These are phyloP conservation scores for Meyerozyma guilliermondii DNA, from an alignment of 1,139 yeast species.

Conservation along the genomic window DNA sequence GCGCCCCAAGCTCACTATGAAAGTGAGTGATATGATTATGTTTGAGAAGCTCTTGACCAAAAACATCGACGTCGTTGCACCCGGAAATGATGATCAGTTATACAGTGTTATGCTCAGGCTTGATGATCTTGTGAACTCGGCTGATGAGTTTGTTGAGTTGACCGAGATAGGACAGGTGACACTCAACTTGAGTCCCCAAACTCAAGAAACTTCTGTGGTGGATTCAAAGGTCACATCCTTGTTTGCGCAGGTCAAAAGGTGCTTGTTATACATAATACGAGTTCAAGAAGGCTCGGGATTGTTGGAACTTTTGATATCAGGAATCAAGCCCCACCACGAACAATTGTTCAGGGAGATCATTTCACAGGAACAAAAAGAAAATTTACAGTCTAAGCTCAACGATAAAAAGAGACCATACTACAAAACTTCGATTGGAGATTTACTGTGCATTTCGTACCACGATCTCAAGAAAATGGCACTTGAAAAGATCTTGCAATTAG, in stretches of 20 bases:
- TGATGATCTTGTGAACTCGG: conserved; percentile 30
- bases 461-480: conserved; percentile 74
- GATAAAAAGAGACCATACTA: conserved; percentile 33
- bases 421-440: conserved; percentile 46
- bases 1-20: conserved; percentile 60
- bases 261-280: conserved; percentile 71
- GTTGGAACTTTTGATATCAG: conserved; percentile 68
- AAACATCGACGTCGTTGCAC: conserved; percentile 47
- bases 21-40: conserved; percentile 59
- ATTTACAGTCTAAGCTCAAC: conserved; percentile 13
- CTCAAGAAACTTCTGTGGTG: conserved; percentile 39
- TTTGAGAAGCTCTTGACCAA: conserved; percentile 55
- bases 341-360: conserved; percentile 53
- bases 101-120: conserved; percentile 35
- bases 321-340: conserved; percentile 68
- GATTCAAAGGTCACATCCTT: conserved; percentile 49
- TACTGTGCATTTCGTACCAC: conserved; percentile 57
- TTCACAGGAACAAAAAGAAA: conserved; percentile 38
- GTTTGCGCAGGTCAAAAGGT: conserved; percentile 76
- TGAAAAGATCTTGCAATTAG: conserved; percentile 73
- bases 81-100: conserved; percentile 52
- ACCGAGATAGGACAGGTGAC: conserved; percentile 39
- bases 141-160: conserved; percentile 36
- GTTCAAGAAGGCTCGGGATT: conserved; percentile 74
- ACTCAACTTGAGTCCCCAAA: conserved; percentile 45